Base-by-base conservation (phyloP, 2,329 filamentous ascomycete genomes). In the Pezicula carpinea region DNA sequence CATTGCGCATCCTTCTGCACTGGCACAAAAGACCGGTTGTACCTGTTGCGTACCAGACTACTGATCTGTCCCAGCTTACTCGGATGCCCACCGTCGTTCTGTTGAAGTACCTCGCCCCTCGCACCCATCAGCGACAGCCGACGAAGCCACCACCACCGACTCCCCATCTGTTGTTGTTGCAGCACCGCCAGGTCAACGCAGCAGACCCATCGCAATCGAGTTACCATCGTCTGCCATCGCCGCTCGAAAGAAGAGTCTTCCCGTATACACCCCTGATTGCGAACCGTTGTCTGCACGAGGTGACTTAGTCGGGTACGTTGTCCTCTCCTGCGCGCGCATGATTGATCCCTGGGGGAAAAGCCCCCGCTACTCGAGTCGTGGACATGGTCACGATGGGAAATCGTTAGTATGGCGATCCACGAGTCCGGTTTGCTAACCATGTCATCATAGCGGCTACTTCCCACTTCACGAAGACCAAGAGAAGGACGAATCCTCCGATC, bases 391-490 rank as follows among this genome's bases (percentile, higher is more conserved):
- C 42, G 31, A 13, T 26, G 18, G 13, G 35, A 13, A 22, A 32
- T 31, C 15, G n/a, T 21, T 35, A 35, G 33, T 10, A 19, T 15
- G 18, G 18, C 11, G n/a, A 35, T 17, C 18, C 14, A 35, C n/a
- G 14, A 35, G 26, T 17, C 33, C n/a, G 13, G 39, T 43, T 36
- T 42, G 32, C 26, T 51, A 48, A 53, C 43, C 42, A 41, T 44
- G 44, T 26, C 46, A 44, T 43, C 13, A 31, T 54, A 82, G 79
- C 60, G 79, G 74, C 22, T 83, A 82, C 56, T 83, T 83, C 54
- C 78, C 79, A 15, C 63, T 76, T 26, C 78, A 82, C 63, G 79
- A 82, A 61, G 76, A 82, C 75, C 35, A 65, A 61, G 43, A 59
- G 62, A 47, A 68, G 71, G 44, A 59, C 77, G 26, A 8, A 10